A percentile compares a stretch with the other conserved stretches of the same genome.
phyloP scores from a whole-genome alignment of 75 land plant genomes.

The Isoetes taiwanensis region DNA sequence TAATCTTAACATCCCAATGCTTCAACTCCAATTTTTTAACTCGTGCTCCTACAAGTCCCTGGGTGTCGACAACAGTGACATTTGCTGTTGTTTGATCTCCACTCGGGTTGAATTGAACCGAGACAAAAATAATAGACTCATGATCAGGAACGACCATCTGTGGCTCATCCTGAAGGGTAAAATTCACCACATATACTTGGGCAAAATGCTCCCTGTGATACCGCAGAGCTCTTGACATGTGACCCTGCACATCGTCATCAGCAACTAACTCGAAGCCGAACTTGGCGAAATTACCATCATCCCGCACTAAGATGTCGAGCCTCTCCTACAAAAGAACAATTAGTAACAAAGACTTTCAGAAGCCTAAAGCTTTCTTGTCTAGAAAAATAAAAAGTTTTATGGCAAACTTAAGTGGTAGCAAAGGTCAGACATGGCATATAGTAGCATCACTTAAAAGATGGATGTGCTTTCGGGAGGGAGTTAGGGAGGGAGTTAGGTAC shows the following conservation, averaged over 20 bases:
- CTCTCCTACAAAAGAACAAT: neutral
- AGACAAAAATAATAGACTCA: neutral
- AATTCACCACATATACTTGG: constrained; percentile 1
- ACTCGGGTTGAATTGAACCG: neutral
- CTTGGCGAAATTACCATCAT: neutral
- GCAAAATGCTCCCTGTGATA: neutral
- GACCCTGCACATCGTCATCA: constrained; percentile 3
- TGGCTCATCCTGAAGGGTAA: neutral
- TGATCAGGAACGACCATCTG: neutral
- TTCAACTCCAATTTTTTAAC: too few species aligned
- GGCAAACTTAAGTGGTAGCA: too few species aligned
- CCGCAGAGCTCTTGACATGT: constrained; percentile 2
- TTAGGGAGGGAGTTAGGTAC: too few species aligned
- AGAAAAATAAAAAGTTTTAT: too few species aligned
- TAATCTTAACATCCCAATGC: too few species aligned
- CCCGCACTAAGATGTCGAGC: constrained; percentile 6
- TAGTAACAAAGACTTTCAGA: neutral
- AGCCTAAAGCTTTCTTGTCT: too few species aligned
- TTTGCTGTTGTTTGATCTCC: neutral
- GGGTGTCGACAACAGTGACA: neutral
- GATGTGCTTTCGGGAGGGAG: too few species aligned
- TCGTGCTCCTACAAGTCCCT: too few species aligned
- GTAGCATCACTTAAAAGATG: too few species aligned
- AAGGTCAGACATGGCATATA: too few species aligned
- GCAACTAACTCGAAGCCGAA: constrained; percentile 5